phyloP scores from a whole-genome alignment of 1,139 yeast species.

The Scheffersomyces titani region DNA sequence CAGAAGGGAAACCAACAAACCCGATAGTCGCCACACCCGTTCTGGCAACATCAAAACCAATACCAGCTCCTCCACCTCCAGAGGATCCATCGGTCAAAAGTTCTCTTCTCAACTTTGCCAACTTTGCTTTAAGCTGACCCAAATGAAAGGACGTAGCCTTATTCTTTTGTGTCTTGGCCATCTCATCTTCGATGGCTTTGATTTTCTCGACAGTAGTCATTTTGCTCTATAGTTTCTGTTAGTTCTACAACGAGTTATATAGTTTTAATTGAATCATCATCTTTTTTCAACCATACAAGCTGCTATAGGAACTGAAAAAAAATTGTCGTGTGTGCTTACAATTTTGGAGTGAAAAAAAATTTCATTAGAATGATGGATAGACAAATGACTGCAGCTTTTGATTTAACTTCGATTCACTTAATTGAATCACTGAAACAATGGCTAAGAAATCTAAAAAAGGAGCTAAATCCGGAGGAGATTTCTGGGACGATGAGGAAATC shows the following conservation, averaged over 20 bases:
- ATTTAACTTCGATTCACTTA: background rate
- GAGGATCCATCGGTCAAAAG: conserved; percentile 76
- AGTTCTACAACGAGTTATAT: background rate
- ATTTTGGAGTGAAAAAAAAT: conserved; percentile 10
- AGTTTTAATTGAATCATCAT: background rate
- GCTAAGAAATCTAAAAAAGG: conserved; percentile 57
- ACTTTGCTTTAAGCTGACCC: conserved; percentile 94
- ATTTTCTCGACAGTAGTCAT: conserved; percentile 89
- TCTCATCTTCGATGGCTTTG: conserved; percentile 91
- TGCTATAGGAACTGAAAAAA: conserved; percentile 1
- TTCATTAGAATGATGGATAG: conserved; percentile 6
- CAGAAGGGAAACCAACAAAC: conserved; percentile 97
- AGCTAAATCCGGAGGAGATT: conserved; percentile 58
- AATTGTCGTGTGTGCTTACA: conserved; percentile 10
- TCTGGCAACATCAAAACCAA: conserved; percentile 95
- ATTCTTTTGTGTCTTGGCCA: conserved; percentile 94
- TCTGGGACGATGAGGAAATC: conserved; percentile 82
- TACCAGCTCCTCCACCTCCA: conserved; percentile 85
- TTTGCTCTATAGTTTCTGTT: conserved; percentile 21
- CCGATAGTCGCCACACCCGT: conserved; percentile 98
- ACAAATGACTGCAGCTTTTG: background rate
- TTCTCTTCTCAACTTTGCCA: conserved; percentile 93
- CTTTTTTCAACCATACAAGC: background rate
- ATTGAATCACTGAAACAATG: conserved; percentile 21
- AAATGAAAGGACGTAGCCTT: conserved; percentile 95